Evolutionary conservation across 495 filamentous ascomycete genomes (phyloP), one percentile per base, ranked within the genome.

Genomic region (Glarea lozoyensis): DNA sequence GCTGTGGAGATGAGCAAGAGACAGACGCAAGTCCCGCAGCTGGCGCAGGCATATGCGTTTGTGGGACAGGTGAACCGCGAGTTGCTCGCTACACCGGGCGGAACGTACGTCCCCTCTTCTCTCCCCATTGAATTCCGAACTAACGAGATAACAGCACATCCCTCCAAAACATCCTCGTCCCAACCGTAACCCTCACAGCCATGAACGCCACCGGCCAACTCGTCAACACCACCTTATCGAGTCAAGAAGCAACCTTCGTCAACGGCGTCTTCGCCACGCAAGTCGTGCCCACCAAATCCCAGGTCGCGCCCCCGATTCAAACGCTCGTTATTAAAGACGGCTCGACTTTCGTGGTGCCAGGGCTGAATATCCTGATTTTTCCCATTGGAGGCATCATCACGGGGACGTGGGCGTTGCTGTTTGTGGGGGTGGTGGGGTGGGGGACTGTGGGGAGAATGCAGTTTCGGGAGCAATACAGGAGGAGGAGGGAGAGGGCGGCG

Each of bases 361-460:
- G 84, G 2, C 73, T 72, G 24, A 70, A 70, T 18, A 72, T 87
- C 35, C 60, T 77, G 36, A 78, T 82, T 38, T 80, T 83, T 59
- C 84, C 84, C 1, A 61, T 78, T 15, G 82, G 84, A 7, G 59
- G 82, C 6, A 62, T 86, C 49, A 64, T 88, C 42, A 85, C 76
- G 9, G 62, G 72, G 33, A 51, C 71, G 16, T 89, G 85, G 77
- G 53, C 72, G 0, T 42, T 70, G 0, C 23, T 82, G 2, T 74
- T 78, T 15, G 27, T 78, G 18, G 54, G 53, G 0, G 72, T 69
- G 21, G 76, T 84, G 37, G 78, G 66, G 2, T 74, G 65, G 30
- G 84, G 84, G 30, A 82, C 76, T 0, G 57, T 79, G 27, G 70
- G 70, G 42, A 66, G 82, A 29, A 76, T 80, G 38, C 70, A 73